phyloP scores from a whole-genome alignment of 176 grass and related monocot genomes.

The Bolboschoenus planiculmis region DNA sequence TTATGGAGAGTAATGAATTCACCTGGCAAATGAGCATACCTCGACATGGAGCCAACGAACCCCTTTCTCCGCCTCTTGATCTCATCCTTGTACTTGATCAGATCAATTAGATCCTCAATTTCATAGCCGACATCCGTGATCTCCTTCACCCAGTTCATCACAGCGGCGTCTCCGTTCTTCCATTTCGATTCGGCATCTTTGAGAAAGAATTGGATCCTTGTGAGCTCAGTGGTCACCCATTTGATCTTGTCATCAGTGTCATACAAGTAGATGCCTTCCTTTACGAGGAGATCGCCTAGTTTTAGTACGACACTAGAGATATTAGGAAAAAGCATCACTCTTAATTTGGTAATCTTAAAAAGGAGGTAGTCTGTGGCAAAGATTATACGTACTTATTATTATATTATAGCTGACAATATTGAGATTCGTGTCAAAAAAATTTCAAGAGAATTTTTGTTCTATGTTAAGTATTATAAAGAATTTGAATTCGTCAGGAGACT shows the following conservation, averaged over 20 bases:
- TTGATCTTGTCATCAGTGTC: background rate
- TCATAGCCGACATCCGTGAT: background rate
- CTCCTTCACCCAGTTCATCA: conserved; percentile 19
- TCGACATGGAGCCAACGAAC: background rate
- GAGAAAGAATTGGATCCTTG: conserved; percentile 6
- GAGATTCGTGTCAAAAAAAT: too few relatives aligned
- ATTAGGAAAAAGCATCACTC: conserved; percentile 4
- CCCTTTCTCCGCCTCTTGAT: background rate
- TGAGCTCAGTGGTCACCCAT: background rate
- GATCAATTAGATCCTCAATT: conserved; percentile 9
- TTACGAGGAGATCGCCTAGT: background rate
- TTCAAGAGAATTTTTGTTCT: too few relatives aligned
- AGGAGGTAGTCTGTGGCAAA: too few relatives aligned
- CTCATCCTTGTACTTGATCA: conserved; percentile 13
- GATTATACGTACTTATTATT: too few relatives aligned
- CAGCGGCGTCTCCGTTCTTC: background rate
- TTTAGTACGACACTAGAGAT: background rate
- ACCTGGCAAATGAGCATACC: conserved; percentile 12
- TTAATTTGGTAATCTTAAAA: background rate
- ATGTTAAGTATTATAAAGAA: too few relatives aligned
- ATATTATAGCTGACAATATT: too few relatives aligned
- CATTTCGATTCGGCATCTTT: background rate
- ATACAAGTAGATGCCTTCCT: conserved; percentile 17
- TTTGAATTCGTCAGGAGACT: too few relatives aligned
- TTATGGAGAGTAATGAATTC: conserved; percentile 16